Evolutionary conservation across 2,329 filamentous ascomycete species (phyloP), one percentile per base, ranked within the genome.

Genomic region (Grosmannia clavigera): DNA sequence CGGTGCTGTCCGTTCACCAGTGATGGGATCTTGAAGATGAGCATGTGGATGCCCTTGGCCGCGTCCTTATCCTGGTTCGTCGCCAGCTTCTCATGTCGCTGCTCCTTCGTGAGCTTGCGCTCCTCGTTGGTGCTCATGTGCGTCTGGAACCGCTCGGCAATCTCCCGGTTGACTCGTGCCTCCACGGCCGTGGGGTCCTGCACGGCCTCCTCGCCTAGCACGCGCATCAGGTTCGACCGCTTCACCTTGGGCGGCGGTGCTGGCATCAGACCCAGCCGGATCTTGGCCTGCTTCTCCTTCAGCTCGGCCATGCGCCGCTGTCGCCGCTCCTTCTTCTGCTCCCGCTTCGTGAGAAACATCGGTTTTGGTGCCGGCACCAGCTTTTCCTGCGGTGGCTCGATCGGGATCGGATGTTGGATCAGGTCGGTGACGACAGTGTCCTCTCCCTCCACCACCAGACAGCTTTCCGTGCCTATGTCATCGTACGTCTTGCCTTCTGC

Each of bases 131-230:
- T 76, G 50, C 83, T 74, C 61, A 92, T 77, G 72, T 99, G 95
- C 65, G 86, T 82, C 62, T 88, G 80, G 61, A 87, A 84, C 51
- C 94, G 88, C 64, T 95, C 91, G 33, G 87, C 87, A 65, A 99
- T 96, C 72, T 99, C 91, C 58, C 86, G 82, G 71, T 95, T 96
- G 58, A 99, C 94, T 29, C 90, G 85, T 57, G 91, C 90, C 74
- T 99, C 94, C 54, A 99, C 94, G 4, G 94, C 94, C 0, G 95
- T 99, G 7, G 94, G 94, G 73, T 99, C 94, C 70, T 96, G 95
- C 65, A 99, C 92, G 22, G 81, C 81, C 73, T 90, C 87, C 70
- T 96, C 90, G 64, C 94, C 94, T 60, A 96, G 80, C 35, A 99
- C 94, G 61, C 92, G 87, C 94, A 99, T 99, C 70, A 99, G 82